Percentiles rank a stretch among this genome's conserved stretches.
Conservation (phyloP, 495 filamentous ascomycete genomes). For the Penicillium silybi region DNA sequence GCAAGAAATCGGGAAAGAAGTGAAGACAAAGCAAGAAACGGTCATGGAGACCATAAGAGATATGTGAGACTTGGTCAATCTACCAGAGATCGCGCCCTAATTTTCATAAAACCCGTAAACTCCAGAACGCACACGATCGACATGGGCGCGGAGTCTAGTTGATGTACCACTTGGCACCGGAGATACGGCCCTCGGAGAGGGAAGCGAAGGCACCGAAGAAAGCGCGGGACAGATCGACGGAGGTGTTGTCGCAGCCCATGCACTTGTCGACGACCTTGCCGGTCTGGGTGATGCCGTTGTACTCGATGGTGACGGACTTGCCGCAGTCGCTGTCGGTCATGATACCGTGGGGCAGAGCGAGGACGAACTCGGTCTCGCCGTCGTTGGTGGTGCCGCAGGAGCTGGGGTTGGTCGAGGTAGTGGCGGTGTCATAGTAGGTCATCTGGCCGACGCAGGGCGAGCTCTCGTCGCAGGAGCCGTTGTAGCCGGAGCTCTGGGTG, state of each 20-base stretch:
- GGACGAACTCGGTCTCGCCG: conserved; percentile 35
- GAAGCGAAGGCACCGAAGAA: conserved; percentile 37
- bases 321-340: conserved; percentile 64
- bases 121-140: conserved; percentile 16
- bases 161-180: conserved; percentile 35
- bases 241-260: conserved; percentile 54
- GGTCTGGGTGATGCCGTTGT: conserved; percentile 49
- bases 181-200: conserved; percentile 27
- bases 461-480: conserved; percentile 32
- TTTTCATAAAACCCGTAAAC: not conserved
- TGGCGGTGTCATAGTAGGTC: conserved; percentile 48
- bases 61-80: conserved; percentile 15
- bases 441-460: conserved; percentile 38
- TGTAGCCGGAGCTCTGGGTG: conserved; percentile 20
- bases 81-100: conserved; percentile 20
- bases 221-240: conserved; percentile 45
- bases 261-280: conserved; percentile 72
- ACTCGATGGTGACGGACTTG: conserved; percentile 58
- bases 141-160: conserved; percentile 22
- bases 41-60: conserved; percentile 10
- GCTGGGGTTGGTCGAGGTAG: conserved; percentile 33
- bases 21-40: conserved; percentile 1
- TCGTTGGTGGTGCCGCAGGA: conserved; percentile 45
- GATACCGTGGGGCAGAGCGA: conserved; percentile 45
- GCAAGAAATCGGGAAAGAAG: not conserved